Conservation (phyloP, 2,329 filamentous ascomycete genomes). For the Claviceps sp. region DNA sequence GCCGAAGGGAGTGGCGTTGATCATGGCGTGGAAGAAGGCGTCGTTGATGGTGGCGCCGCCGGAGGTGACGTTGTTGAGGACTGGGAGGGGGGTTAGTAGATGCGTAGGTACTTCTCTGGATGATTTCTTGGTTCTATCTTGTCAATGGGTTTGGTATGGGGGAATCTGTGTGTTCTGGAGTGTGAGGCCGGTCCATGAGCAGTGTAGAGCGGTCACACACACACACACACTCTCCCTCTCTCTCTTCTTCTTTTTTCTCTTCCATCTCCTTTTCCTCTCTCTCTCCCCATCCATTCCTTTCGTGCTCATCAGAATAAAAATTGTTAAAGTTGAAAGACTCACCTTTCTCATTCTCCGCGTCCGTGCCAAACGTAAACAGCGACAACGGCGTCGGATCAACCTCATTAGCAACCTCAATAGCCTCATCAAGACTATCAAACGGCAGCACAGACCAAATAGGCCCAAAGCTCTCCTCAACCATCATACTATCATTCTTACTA, state of each 20-base stretch:
- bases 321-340: conserved; percentile 13
- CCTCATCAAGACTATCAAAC: conserved; percentile 68
- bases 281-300: too few relatives aligned
- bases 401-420: conserved; percentile 66
- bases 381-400: conserved; percentile 75
- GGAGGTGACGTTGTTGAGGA: conserved; percentile 26
- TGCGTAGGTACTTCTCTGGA: too few relatives aligned
- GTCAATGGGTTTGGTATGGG: too few relatives aligned
- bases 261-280: too few relatives aligned
- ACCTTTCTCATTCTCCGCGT: conserved; percentile 64
- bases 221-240: too few relatives aligned
- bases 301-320: too few relatives aligned
- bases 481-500: conserved; percentile 56
- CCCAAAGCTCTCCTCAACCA: conserved; percentile 79
- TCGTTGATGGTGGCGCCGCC: conserved; percentile 40
- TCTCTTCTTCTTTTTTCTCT: too few relatives aligned
- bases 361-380: conserved; percentile 74
- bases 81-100: conserved; percentile 8
- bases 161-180: too few relatives aligned
- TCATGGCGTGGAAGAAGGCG: conserved; percentile 27
- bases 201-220: too few relatives aligned
- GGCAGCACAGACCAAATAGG: conserved; percentile 78
- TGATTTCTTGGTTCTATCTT: too few relatives aligned
- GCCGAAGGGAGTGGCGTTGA: conserved; percentile 31
- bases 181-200: too few relatives aligned